phyloP scores from a whole-genome alignment of 495 filamentous ascomycete species.

The Talaromyces liani region DNA sequence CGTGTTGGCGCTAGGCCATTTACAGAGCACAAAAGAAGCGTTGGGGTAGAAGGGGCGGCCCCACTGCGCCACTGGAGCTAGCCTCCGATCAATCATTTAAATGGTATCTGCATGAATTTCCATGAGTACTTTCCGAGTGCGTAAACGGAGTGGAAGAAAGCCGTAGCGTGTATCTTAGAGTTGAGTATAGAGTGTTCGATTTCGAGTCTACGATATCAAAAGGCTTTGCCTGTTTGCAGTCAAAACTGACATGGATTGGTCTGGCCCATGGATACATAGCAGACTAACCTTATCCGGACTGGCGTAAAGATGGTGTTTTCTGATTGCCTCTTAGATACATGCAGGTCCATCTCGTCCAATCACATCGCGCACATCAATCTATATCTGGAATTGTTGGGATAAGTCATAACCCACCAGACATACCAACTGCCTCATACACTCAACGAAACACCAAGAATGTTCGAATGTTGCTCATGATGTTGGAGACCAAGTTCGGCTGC shows the following conservation, averaged over 20 bases:
- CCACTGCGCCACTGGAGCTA: background rate
- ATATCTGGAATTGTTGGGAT: background rate
- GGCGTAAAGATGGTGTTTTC: background rate
- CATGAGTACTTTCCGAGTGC: too few species aligned
- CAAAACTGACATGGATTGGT: background rate
- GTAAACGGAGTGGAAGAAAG: too few species aligned
- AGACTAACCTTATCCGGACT: background rate
- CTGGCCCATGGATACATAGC: background rate
- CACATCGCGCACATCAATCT: background rate
- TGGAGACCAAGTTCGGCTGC: background rate
- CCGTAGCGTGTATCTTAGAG: too few species aligned
- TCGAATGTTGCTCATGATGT: background rate
- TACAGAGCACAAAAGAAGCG: background rate
- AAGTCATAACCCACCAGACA: background rate
- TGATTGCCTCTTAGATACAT: background rate
- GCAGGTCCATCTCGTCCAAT: background rate
- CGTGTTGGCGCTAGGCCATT: background rate
- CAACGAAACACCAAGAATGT: background rate
- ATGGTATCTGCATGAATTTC: too few species aligned
- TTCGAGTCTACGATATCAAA: background rate
- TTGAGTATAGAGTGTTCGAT: too few species aligned
- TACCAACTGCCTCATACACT: background rate
- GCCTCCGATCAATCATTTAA: background rate
- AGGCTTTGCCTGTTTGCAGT: background rate
- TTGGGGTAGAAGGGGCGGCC: slow-evolving; percentile 1